These are phyloP conservation scores for Oxytropis ochrocephala DNA, from an alignment of 306 rosid species.

Conservation along the genomic window DNA sequence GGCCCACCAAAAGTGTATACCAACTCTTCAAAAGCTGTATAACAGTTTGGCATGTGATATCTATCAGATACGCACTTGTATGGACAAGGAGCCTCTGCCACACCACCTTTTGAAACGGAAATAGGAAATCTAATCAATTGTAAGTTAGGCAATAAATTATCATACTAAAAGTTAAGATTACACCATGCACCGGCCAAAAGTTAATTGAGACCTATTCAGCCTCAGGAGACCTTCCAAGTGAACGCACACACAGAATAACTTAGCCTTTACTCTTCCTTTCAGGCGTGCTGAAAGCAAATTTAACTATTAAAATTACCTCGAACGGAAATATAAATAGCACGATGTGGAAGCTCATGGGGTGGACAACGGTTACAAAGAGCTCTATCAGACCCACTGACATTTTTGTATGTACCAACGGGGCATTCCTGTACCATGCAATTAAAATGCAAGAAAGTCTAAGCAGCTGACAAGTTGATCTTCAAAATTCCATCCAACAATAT, in stretches of 20 bases:
- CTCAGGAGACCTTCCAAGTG: background rate
- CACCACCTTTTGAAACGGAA: constrained; percentile 63
- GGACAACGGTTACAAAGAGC: constrained; percentile 69
- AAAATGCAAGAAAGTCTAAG: constrained; percentile 14
- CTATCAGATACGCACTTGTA: constrained; percentile 84
- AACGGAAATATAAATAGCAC: constrained; percentile 55
- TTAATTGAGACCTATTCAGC: constrained; percentile 5
- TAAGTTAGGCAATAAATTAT: constrained; percentile 1
- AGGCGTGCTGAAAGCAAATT: constrained; percentile 10
- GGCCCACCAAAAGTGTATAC: constrained; percentile 98
- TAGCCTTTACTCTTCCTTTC: constrained; percentile 7
- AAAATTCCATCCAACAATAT: background rate
- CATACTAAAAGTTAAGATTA: background rate
- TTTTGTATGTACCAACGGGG: constrained; percentile 90
- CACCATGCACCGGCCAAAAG: background rate
- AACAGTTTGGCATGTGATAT: constrained; percentile 93
- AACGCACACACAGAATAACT: background rate
- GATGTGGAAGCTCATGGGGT: constrained; percentile 59
- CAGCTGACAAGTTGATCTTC: background rate
- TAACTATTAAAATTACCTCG: constrained; percentile 55
- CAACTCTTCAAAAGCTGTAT: constrained; percentile 92
- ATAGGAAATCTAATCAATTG: constrained; percentile 15
- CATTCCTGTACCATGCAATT: constrained; percentile 64
- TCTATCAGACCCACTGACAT: constrained; percentile 70
- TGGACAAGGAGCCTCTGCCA: constrained; percentile 83